Evolutionary conservation across 257 asterid genomes (phyloP).

Genomic region (Pogostemon cablin): DNA sequence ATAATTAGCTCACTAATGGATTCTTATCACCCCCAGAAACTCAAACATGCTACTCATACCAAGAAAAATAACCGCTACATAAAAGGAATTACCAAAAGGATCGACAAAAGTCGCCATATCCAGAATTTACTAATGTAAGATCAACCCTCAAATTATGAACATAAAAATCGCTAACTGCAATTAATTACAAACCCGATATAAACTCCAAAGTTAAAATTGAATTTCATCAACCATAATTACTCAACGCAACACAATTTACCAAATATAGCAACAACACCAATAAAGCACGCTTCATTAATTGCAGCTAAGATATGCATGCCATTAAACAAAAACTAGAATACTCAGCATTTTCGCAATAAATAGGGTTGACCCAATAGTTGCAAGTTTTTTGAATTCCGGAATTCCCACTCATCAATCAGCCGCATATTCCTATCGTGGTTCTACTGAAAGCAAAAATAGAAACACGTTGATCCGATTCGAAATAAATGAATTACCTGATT

Average conservation of each 20-base stretch:
- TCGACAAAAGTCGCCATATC: not conserved
- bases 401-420: slow-evolving; percentile 32
- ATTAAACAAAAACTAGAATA: slow-evolving; percentile 21
- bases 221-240: slow-evolving; percentile 23
- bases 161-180: slow-evolving; percentile 25
- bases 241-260: slow-evolving; percentile 34
- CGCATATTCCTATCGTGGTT: slow-evolving; percentile 9
- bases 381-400: slow-evolving; percentile 18
- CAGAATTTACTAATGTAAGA: not conserved
- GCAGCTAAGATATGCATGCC: slow-evolving; percentile 44
- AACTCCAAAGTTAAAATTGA: slow-evolving; percentile 13
- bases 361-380: slow-evolving; percentile 46
- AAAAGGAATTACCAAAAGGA: slow-evolving; percentile 19
- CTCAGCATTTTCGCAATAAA: slow-evolving; percentile 41
- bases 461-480: slow-evolving; percentile 18
- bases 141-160: slow-evolving; percentile 31
- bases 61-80: slow-evolving; percentile 27
- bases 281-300: slow-evolving; percentile 35
- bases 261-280: slow-evolving; percentile 32
- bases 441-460: slow-evolving; percentile 17
- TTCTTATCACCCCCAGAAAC: slow-evolving; percentile 28
- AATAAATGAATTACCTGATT: slow-evolving; percentile 32
- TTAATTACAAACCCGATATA: slow-evolving; percentile 5
- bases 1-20: slow-evolving; percentile 31
- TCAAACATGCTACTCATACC: slow-evolving; percentile 20